Conservation (phyloP, 2,329 filamentous ascomycete genomes). For the Aspergillus amoenus region DNA sequence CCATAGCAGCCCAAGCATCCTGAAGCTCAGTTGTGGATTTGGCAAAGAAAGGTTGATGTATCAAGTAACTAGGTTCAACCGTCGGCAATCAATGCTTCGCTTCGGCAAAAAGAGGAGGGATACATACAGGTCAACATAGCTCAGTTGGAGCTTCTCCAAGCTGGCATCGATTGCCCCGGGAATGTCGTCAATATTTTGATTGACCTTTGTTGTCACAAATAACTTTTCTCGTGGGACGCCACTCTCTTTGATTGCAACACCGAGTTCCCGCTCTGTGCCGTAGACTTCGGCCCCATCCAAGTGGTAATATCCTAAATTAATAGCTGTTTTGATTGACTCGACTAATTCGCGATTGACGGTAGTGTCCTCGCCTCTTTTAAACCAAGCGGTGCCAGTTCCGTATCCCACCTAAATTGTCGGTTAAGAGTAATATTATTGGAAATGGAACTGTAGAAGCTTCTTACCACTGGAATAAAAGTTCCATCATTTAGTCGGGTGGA, state of each 20-base stretch:
- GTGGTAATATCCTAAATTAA: constrained; percentile 60
- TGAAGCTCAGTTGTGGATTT: constrained; percentile 56
- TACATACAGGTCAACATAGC: constrained; percentile 61
- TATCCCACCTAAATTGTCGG: constrained; percentile 52
- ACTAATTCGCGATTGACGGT: constrained; percentile 55
- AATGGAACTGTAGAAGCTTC: constrained; percentile 9
- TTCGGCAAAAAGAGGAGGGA: background rate
- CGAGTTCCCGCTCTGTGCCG: constrained; percentile 50
- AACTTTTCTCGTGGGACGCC: constrained; percentile 48
- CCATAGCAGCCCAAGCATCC: constrained; percentile 60
- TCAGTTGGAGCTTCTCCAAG: constrained; percentile 59
- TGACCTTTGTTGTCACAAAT: constrained; percentile 59
- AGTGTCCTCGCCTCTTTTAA: constrained; percentile 51
- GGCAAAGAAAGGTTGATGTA: constrained; percentile 61
- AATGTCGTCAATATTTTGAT: constrained; percentile 55
- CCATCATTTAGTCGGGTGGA: constrained; percentile 57
- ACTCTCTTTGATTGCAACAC: constrained; percentile 49
- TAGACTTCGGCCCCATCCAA: constrained; percentile 63
- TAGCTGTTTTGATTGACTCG: constrained; percentile 57
- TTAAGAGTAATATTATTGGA: background rate
- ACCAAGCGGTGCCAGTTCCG: constrained; percentile 66
- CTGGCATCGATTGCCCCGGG: constrained; percentile 55
- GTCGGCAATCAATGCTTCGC: background rate
- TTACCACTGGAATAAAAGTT: constrained; percentile 55
- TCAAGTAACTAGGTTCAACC: constrained; percentile 52